Base-by-base conservation (phyloP, 2,329 filamentous ascomycete genomes). In the Lasiodiplodia citricola region DNA sequence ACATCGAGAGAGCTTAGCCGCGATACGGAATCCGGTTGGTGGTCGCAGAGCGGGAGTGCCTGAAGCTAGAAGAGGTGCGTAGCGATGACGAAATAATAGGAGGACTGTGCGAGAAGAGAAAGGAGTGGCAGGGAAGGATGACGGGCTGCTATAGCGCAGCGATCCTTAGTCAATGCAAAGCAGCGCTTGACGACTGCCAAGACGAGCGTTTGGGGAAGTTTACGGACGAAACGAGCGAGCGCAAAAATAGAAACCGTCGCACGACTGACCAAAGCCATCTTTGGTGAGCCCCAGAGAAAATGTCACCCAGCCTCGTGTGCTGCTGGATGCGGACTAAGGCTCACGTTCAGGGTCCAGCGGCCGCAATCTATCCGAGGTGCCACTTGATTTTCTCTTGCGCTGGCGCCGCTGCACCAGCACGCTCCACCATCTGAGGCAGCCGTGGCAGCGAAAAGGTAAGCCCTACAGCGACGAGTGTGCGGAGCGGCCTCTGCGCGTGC, bases 171-270 rank as follows among this genome's bases (percentile, higher is more conserved):
- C 60, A 52, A 52, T 52, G 44, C 60, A 21, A 6, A 14, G 28
- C 28, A 21, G 44, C 6, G 6, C 57, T 38, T 64, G 60, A 64
- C 60, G 60, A 64, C 25, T 38, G 58, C 58, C 58, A 63, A 63
- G 58, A 25, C n/a, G 14, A 8, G 57, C n/a, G 21, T 31, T 47
- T 23, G 14, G 31, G 57, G 57, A 37, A 63, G 58, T 31, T 38
- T 50, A 31, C 60, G 60, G 51, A 47, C n/a, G 60, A 47, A 35
- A 38, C 37, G 47, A 35, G 56, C 14, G 6, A 18, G 31, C 11
- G 35, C 60, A 64, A 64, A 64, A 64, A 64, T 64, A 64, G 60
- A 64, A 64, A 52, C 16, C 23, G 60, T 52, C 47, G 60, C 47
- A 64, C 60, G 21, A 64, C n/a, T 38, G 44, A 52, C 47, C 41